phyloP scores from a whole-genome alignment of 768 basidiomycete species.

The Kwoniella sp. region DNA sequence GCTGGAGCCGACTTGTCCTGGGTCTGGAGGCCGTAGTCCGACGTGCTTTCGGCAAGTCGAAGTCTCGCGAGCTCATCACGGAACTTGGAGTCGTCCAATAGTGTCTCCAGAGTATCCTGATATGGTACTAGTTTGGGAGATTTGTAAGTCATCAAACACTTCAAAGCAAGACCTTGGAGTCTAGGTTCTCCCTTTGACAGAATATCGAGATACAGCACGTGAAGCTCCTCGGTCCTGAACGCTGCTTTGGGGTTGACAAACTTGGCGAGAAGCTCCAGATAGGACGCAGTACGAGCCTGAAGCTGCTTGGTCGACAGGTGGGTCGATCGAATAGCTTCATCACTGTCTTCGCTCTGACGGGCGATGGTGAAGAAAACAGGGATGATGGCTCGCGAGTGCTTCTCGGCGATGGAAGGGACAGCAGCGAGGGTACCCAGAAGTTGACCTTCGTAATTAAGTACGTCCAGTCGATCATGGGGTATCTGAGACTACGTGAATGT shows the following conservation, averaged over 20 bases:
- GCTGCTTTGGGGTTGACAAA: slow-evolving; percentile 92
- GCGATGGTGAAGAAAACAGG: slow-evolving; percentile 70
- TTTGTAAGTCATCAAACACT: slow-evolving; percentile 82
- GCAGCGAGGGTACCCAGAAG: slow-evolving; percentile 72
- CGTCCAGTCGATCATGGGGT: slow-evolving; percentile 66
- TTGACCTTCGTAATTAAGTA: slow-evolving; percentile 75
- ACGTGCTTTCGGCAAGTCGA: slow-evolving; percentile 61
- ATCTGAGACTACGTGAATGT: slow-evolving; percentile 54
- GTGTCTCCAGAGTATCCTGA: slow-evolving; percentile 67
- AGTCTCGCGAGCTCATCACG: slow-evolving; percentile 81
- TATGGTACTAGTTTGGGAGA: slow-evolving; percentile 63
- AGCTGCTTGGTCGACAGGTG: slow-evolving; percentile 48
- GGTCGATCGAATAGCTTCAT: slow-evolving; percentile 16
- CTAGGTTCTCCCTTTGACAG: slow-evolving; percentile 81
- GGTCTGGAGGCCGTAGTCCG: slow-evolving; percentile 41
- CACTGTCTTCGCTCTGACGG: slow-evolving; percentile 39
- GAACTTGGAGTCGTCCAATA: slow-evolving; percentile 85
- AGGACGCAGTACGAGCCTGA: slow-evolving; percentile 63
- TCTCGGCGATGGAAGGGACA: slow-evolving; percentile 73
- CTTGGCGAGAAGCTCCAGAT: slow-evolving; percentile 84
- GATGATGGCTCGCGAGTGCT: slow-evolving; percentile 83
- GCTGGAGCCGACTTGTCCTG: slow-evolving; percentile 21
- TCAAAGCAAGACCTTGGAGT: slow-evolving; percentile 73
- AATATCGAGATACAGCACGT: slow-evolving; percentile 68
- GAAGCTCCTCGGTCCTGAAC: slow-evolving; percentile 68